A percentile compares a stretch with the other conserved stretches of the same genome.
phyloP scores from a whole-genome alignment of 106 monocot genomes.

The Platanthera guangdongensis region DNA sequence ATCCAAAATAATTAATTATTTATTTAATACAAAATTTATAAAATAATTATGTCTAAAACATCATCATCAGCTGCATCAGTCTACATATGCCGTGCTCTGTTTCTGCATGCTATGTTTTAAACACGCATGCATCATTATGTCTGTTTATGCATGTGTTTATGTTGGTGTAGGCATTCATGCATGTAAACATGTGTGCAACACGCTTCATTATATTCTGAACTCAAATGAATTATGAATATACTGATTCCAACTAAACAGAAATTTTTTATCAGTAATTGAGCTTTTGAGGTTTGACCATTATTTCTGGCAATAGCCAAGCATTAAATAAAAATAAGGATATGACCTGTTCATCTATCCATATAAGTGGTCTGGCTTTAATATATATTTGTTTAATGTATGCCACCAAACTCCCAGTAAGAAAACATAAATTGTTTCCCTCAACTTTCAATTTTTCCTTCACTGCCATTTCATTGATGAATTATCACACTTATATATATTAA shows the following conservation, averaged over 20 bases:
- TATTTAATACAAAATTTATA: no score
- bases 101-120: neutral
- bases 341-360: neutral
- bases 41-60: no score
- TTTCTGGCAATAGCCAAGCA: neutral
- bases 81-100: no score
- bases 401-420: neutral
- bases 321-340: neutral
- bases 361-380: neutral
- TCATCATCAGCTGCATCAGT: no score
- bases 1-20: no score
- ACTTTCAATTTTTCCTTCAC: neutral
- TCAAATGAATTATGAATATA: neutral
- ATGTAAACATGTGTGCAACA: neutral
- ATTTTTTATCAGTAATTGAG: neutral
- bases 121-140: neutral
- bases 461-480: neutral
- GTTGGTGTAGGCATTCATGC: neutral
- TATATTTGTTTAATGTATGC: neutral
- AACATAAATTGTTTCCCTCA: neutral
- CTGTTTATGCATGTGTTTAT: neutral
- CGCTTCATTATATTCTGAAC: neutral
- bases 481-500: neutral
- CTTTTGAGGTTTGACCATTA: neutral
- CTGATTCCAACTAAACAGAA: neutral